phyloP scores from a whole-genome alignment of 2,329 filamentous ascomycete genomes.

The Chaetomium olivaceum region DNA sequence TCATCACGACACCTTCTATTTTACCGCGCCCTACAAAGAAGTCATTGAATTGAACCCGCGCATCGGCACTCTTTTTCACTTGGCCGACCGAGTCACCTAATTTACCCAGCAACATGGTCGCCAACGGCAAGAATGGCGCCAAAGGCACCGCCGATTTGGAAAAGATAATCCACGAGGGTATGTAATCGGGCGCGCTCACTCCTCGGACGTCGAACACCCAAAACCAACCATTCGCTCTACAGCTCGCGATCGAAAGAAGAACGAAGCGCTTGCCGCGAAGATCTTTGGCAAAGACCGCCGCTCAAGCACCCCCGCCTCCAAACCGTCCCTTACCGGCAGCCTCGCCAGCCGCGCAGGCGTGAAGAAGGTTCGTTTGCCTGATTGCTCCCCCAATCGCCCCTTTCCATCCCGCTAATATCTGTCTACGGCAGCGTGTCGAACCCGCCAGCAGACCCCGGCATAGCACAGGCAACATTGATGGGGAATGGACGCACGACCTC shows the following conservation, averaged over 20 bases:
- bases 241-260: conserved; percentile 70
- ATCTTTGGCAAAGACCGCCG: conserved; percentile 67
- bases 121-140: conserved; percentile 24
- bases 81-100: neutral
- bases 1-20: neutral
- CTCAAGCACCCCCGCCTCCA: conserved; percentile 56
- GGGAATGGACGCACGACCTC: conserved; percentile 72
- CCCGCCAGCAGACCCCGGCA: conserved; percentile 37
- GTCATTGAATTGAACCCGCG: neutral
- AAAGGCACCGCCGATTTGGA: conserved; percentile 52
- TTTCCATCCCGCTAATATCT: neutral
- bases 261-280: conserved; percentile 68
- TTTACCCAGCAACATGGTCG: conserved; percentile 28
- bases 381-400: neutral
- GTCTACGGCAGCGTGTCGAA: conserved; percentile 34
- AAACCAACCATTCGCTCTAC: conserved; percentile 8
- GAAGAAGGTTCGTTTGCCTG: conserved; percentile 55
- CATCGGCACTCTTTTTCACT: neutral
- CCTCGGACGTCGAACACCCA: neutral
- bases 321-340: conserved; percentile 46
- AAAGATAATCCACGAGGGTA: conserved; percentile 57
- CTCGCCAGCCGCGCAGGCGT: conserved; percentile 73
- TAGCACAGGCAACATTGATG: conserved; percentile 59
- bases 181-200: conserved; percentile 20
- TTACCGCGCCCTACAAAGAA: neutral